Percentiles rank a stretch among this genome's conserved stretches.
phyloP scores from a whole-genome alignment of 768 basidiomycete genomes.

The Scleroderma bovista region DNA sequence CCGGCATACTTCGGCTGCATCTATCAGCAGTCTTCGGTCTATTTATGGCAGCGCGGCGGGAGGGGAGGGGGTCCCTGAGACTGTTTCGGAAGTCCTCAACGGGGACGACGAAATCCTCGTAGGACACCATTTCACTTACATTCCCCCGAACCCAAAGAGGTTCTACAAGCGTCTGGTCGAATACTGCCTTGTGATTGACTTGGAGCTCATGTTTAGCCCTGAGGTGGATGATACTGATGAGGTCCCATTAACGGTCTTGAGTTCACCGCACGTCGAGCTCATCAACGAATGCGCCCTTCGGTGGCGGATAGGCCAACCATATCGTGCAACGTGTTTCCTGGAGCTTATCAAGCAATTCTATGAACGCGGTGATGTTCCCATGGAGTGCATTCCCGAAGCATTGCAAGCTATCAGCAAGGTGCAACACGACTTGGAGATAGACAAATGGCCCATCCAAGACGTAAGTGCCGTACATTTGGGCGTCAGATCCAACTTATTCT shows the following conservation, averaged over 20 bases:
- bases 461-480: slow-evolving; percentile 42
- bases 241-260: slow-evolving; percentile 89
- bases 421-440: slow-evolving; percentile 61
- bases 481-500: slow-evolving; percentile 1
- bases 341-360: slow-evolving; percentile 83
- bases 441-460: slow-evolving; percentile 77
- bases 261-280: slow-evolving; percentile 69
- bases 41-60: slow-evolving; percentile 33
- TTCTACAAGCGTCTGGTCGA: slow-evolving; percentile 84
- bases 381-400: slow-evolving; percentile 93
- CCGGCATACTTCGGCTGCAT: slow-evolving; percentile 53
- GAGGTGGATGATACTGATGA: slow-evolving; percentile 94
- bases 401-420: slow-evolving; percentile 67
- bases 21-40: slow-evolving; percentile 66
- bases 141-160: slow-evolving; percentile 82
- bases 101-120: slow-evolving; percentile 67
- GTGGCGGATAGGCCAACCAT: slow-evolving; percentile 83
- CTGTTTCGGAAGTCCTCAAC: slow-evolving; percentile 36
- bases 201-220: slow-evolving; percentile 85
- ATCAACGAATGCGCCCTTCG: slow-evolving; percentile 83
- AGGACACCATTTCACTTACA: slow-evolving; percentile 80
- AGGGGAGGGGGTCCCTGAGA: slow-evolving; percentile 28
- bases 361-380: slow-evolving; percentile 83
- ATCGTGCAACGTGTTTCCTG: slow-evolving; percentile 75
- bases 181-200: slow-evolving; percentile 74